Evolutionary conservation across 495 filamentous ascomycete genomes (phyloP).

Genomic region (Talaromyces wortmannii): DNA sequence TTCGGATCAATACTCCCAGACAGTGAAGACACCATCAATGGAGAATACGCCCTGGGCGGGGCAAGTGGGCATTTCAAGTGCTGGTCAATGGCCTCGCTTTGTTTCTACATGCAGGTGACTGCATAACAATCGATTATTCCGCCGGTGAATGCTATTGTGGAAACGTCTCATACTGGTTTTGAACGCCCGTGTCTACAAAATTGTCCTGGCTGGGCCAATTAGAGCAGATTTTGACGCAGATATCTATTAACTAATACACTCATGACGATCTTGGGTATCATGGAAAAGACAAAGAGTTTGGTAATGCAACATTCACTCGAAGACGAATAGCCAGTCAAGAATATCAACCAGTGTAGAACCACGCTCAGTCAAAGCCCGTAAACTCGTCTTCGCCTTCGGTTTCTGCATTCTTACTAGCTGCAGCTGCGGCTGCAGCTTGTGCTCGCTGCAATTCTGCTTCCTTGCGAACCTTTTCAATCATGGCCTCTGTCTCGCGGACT

Average conservation of each 20-base stretch:
- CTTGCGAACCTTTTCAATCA: slow-evolving; percentile 66
- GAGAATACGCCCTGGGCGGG: no score
- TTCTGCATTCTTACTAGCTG: slow-evolving; percentile 8
- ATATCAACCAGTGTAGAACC: background rate
- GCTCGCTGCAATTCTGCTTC: slow-evolving; percentile 38
- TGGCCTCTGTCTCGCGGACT: slow-evolving; percentile 59
- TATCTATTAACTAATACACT: background rate
- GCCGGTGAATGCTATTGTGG: no score
- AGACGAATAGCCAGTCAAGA: no score
- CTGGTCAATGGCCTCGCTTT: background rate
- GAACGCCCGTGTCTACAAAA: no score
- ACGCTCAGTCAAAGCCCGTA: slow-evolving; percentile 31
- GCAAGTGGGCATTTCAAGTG: background rate
- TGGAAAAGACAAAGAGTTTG: background rate
- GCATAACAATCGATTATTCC: no score
- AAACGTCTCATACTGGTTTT: no score
- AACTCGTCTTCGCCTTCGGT: slow-evolving; percentile 28
- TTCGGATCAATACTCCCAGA: no score
- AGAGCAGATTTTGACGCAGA: background rate
- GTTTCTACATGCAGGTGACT: background rate
- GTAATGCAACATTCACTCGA: background rate
- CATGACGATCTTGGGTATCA: background rate
- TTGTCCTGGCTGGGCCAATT: no score
- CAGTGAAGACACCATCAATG: no score
- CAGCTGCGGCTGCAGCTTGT: slow-evolving; percentile 12